A percentile compares a stretch with the other conserved stretches of the same genome.
These are phyloP conservation scores for Geotrichum phurueaensis DNA, from an alignment of 1,139 yeast species.

Conservation along the genomic window DNA sequence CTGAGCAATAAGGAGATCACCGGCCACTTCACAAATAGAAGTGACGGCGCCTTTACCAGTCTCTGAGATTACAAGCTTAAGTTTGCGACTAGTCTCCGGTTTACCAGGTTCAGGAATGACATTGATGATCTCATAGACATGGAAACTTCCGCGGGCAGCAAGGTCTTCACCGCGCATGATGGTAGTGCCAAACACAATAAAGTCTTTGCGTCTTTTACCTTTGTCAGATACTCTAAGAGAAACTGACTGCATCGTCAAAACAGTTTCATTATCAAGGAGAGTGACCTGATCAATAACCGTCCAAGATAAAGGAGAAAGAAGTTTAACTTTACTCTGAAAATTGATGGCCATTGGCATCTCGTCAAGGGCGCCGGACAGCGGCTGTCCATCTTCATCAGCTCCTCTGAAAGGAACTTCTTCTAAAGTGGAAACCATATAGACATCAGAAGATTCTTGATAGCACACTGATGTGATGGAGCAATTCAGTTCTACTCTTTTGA, in stretches of 20 bases:
- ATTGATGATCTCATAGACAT: constrained; percentile 67
- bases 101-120: constrained; percentile 86
- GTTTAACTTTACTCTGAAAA: constrained; percentile 54
- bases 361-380: constrained; percentile 54
- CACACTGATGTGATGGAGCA: constrained; percentile 64
- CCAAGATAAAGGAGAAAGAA: constrained; percentile 75
- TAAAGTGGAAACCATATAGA: constrained; percentile 61
- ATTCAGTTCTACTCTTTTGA: constrained; percentile 46
- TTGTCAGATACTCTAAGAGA: constrained; percentile 48
- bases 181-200: constrained; percentile 74
- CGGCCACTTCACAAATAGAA: constrained; percentile 72
- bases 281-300: constrained; percentile 64
- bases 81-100: constrained; percentile 76
- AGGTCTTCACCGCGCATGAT: constrained; percentile 75
- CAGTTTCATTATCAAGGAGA: constrained; percentile 62
- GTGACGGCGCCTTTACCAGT: constrained; percentile 82
- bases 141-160: constrained; percentile 73
- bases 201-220: constrained; percentile 58
- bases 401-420: constrained; percentile 57
- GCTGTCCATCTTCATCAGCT: constrained; percentile 68
- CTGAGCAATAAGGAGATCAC: constrained; percentile 77
- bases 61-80: constrained; percentile 72
- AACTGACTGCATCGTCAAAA: constrained; percentile 53
- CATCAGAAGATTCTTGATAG: constrained; percentile 64
- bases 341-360: constrained; percentile 47